Conservation (phyloP, 345 rosid genomes). For the Populus euphratica region DNA sequence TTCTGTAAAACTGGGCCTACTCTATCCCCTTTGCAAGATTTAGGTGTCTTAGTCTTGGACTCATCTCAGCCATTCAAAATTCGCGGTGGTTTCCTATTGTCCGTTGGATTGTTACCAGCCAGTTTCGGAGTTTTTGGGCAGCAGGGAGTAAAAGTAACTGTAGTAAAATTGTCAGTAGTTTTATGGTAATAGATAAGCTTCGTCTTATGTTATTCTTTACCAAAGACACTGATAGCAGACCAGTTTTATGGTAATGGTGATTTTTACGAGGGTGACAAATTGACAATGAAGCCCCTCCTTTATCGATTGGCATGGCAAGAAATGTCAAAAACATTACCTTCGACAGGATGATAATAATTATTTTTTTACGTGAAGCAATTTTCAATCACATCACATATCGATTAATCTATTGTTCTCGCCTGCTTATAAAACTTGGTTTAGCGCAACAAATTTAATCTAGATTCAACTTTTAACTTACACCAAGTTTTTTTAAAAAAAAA, state of each 20-base stretch:
- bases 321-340: not conserved
- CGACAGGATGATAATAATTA: too few species aligned
- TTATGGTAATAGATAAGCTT: not conserved
- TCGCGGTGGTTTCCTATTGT: not conserved
- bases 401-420: too few species aligned
- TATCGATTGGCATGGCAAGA: not conserved
- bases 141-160: too few species aligned
- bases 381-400: too few species aligned
- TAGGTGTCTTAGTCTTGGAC: not conserved
- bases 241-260: not conserved
- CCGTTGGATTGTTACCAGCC: slow-evolving; percentile 5
- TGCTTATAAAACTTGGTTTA: too few species aligned
- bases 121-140: not conserved
- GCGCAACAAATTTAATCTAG: too few species aligned
- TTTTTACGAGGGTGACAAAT: not conserved
- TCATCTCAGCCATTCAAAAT: slow-evolving; percentile 12
- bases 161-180: not conserved
- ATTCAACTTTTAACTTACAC: too few species aligned
- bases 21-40: not conserved
- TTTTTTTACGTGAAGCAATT: too few species aligned
- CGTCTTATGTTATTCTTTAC: not conserved
- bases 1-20: not conserved
- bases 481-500: too few species aligned
- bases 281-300: not conserved
- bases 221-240: slow-evolving; percentile 1